A percentile compares a stretch with the other conserved stretches of the same genome.
phyloP scores from a whole-genome alignment of 2,329 filamentous ascomycete genomes.

The Hypoxylon sp. region DNA sequence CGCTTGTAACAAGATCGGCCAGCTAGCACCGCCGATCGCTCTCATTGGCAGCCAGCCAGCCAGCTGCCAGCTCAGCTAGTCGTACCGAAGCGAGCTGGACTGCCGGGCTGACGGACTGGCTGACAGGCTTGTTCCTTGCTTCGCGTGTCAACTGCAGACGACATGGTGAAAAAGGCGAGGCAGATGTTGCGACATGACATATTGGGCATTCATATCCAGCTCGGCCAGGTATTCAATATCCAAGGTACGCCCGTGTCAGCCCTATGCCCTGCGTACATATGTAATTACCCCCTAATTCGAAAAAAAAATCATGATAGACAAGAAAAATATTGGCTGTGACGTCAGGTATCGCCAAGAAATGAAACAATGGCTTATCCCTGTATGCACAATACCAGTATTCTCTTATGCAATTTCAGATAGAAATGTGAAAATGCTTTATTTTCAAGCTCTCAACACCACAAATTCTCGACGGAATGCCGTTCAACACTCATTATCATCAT shows the following conservation, averaged over 20 bases:
- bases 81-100: not conserved
- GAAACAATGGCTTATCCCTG: not conserved
- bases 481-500: not conserved
- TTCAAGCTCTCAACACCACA: no score
- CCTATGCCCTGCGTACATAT: conserved; percentile 12
- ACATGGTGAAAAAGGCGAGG: not conserved
- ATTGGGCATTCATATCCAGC: not conserved
- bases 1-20: conserved; percentile 28
- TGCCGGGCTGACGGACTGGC: no score
- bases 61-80: conserved; percentile 19
- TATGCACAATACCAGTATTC: not conserved
- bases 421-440: not conserved
- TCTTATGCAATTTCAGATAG: not conserved
- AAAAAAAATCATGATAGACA: no score
- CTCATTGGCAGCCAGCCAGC: no score
- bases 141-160: conserved; percentile 1
- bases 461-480: not conserved
- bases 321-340: conserved; percentile 15
- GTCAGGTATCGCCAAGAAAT: not conserved
- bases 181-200: not conserved
- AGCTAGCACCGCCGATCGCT: conserved; percentile 24
- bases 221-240: not conserved
- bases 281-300: no score
- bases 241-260: no score
- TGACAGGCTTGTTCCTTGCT: no score